Evolutionary conservation across 2,329 filamentous ascomycete species (phyloP), one percentile per base, ranked within the genome.

Genomic region (Harringtonia aguacate): DNA sequence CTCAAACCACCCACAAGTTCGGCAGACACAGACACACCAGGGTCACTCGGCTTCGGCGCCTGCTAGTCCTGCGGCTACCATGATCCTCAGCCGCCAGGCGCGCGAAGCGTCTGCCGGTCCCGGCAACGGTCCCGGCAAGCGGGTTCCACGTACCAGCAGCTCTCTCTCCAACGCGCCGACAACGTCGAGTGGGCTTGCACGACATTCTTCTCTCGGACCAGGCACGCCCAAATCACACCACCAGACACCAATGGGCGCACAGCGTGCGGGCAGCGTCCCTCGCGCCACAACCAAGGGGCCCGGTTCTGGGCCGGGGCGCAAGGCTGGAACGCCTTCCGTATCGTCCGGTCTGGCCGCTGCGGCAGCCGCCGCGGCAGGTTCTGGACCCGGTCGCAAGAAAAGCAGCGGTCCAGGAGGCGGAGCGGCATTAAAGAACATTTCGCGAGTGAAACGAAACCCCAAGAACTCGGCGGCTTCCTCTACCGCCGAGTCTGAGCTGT

Each of bases 401-500:
- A 62, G 61, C 28, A 62, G 12, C 61, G 31, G 66, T 3, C 12
- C 29, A 48, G 48, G 62, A 31, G 21, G 56, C 41, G 46, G 54
- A 43, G 36, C 46, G 21, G 36, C 52, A 17, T 70, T 65, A 50
- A 81, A 81, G 54, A 81, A 77, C n/a, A 62, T 81, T 4, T 79
- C 75, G 21, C 72, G 77, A 27, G 71, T 81, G 22, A 81, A 81
- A 61, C 77, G 74, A 51, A 73, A 62, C 36, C 68, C 65, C 37
- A 75, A 78, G 56, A 77, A 76, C 50, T 81, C 77, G 3, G 76
- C 47, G 1, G 43, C 78, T 3, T 76, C 75, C 5, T 79, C 77
- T 4, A 75, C 73, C 7, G 76, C 71, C 41, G 78, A 82, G 47
- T 80, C 76, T 53, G 78, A 82, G 54, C 66, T 81, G 34, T 81